Base-by-base conservation (phyloP, 139 green algal genomes). In the Ettlia oleoabundans region DNA sequence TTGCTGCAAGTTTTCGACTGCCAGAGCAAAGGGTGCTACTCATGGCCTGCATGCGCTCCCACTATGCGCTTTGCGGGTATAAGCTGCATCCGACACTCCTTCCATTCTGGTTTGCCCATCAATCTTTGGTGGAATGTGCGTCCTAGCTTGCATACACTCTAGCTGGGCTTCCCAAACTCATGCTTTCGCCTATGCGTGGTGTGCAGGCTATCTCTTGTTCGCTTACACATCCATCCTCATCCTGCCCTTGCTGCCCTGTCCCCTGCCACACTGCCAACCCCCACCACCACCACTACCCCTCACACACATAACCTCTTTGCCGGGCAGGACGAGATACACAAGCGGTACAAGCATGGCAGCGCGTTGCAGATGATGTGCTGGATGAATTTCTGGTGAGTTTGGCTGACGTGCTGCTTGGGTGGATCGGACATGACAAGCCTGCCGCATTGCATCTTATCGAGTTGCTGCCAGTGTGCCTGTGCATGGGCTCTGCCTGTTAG, bases 341-440 rank as follows among this genome's bases (percentile, higher is more conserved):
- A 85, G 42, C 76, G 87, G 32, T 93, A 96, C 84, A 88, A 82
- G 6, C 58, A 81, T 18, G 97, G 94, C 65, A 90, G 86, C 55
- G 86, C 92, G 15, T 85, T 97, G 52, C 90, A 96, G 77, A 98
- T 98, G 88, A 99, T 99, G 97, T 95, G 90, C 85, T 97, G 93
- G 88, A 99, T 98, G 93, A 99, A 99, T 90, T 93, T 98, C 52
- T 98, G 95, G 95, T 92, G 88, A n/a, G 70, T 18, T 15, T n/a
- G n/a, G n/a, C n/a, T n/a, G n/a, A n/a, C n/a, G n/a, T n/a, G n/a
- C n/a, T n/a, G n/a, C n/a, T n/a, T n/a, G n/a, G n/a, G n/a, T n/a
- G n/a, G n/a, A n/a, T n/a, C n/a, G n/a, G n/a, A n/a, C n/a, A n/a
- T 58, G 47, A 58, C 47, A 58, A 58, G 13, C 47, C 47, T 24